These are phyloP conservation scores for Pseudogymnoascus sp. DNA, from an alignment of 2,329 filamentous ascomycete genomes.

Conservation along the genomic window DNA sequence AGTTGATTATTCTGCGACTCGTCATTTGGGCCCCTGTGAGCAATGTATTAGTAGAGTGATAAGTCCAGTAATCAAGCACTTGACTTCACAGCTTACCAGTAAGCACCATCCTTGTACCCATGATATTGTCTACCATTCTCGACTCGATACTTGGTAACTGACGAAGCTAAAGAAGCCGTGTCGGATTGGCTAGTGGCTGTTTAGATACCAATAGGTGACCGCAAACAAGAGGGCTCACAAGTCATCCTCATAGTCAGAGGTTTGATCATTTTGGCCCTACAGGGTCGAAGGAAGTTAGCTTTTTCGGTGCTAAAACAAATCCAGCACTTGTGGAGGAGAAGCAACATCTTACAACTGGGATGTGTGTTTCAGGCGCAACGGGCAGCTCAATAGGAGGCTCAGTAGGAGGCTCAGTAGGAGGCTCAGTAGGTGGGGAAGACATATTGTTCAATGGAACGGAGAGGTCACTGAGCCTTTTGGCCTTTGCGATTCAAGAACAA, in stretches of 20 bases:
- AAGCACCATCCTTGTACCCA: constrained; percentile 34
- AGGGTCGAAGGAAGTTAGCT: background rate
- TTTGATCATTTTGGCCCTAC: background rate
- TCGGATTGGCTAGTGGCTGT: constrained; percentile 1
- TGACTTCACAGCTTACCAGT: constrained; percentile 14
- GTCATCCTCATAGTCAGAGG: background rate
- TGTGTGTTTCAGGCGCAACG: background rate
- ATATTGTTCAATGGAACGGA: background rate
- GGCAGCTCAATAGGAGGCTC: background rate
- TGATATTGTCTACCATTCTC: constrained; percentile 44
- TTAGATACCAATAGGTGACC: background rate
- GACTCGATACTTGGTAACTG: constrained; percentile 21
- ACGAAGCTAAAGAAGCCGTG: constrained; percentile 17
- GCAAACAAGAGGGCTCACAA: background rate
- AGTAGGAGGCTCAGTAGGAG: background rate
- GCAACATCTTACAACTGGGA: background rate
- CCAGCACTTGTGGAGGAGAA: background rate
- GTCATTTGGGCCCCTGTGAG: constrained; percentile 20
- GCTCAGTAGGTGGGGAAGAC: background rate
- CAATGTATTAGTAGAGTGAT: background rate
- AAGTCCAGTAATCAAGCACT: background rate
- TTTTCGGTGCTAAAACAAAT: background rate
- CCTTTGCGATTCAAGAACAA: background rate
- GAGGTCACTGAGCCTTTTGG: background rate
- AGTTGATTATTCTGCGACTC: constrained; percentile 24